These are phyloP conservation scores for Leonotis leonurus DNA, from an alignment of 257 asterid genomes.

Conservation along the genomic window DNA sequence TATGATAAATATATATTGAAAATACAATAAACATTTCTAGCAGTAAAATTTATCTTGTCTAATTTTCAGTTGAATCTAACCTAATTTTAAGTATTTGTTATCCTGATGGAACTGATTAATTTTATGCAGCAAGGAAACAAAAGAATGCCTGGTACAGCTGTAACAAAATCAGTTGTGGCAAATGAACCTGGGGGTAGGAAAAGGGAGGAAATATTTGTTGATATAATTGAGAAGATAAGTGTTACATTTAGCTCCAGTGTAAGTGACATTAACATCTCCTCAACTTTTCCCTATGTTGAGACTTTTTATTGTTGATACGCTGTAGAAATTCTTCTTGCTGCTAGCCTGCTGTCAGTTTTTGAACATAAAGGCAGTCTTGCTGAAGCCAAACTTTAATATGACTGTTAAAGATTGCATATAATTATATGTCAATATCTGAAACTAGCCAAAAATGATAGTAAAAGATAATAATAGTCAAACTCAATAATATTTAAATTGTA, in stretches of 20 bases:
- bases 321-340: no score
- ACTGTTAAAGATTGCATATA: no score
- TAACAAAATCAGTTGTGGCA: slow-evolving; percentile 95
- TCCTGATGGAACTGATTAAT: slow-evolving; percentile 24
- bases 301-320: slow-evolving; percentile 7
- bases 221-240: slow-evolving; percentile 94
- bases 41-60: slow-evolving; percentile 6
- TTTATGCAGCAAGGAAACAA: slow-evolving; percentile 90
- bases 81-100: slow-evolving; percentile 3
- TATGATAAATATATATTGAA: no score
- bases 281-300: not conserved
- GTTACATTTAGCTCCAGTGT: slow-evolving; percentile 98
- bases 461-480: no score
- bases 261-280: slow-evolving; percentile 37
- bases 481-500: no score
- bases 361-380: no score
- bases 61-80: not conserved
- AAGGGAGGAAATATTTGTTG: slow-evolving; percentile 98
- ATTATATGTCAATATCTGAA: no score
- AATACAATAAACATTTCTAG: not conserved
- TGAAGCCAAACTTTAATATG: no score
- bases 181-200: slow-evolving; percentile 93
- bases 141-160: slow-evolving; percentile 98
- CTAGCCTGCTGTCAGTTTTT: no score
- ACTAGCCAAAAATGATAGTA: no score